Evolutionary conservation across 129 eudicot species (phyloP), one percentile per base, ranked within the genome.

Genomic region (Oenanthe sinensis): DNA sequence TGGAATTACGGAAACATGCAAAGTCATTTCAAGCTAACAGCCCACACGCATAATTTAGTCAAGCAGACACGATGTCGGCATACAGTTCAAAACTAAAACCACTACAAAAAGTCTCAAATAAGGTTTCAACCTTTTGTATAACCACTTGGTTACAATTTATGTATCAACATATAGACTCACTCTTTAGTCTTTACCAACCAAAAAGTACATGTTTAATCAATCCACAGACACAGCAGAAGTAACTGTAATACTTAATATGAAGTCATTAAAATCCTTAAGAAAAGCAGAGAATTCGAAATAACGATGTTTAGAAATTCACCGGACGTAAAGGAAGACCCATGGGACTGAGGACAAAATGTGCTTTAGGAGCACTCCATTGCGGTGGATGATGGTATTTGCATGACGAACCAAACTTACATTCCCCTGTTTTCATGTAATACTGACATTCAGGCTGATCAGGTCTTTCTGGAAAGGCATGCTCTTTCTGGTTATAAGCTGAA

Each of bases 371-470:
- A 86, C 79, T 83, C 91, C 85, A 84, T 54, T 87, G 91, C 33
- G 84, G 82, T 47, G 98, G 97, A 84, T 93, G 98, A 77, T 93
- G 90, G 84, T 93, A 91, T 85, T 85, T 93, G 87, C 98, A 93
- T 6, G 98, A 85, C 10, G 97, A 82, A 33, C 98, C 98, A 85
- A 80, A 91, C 87, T 93, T 93, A 80, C 98, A 93, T 39, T 89
- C 96, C 15, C 97, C 97, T 8, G 95, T 89, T 67, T 85, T 93
- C 85, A 91, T 62, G 81, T 87, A 93, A 85, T 79, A 79, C 73
- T 89, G 96, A 49, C 98, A 93, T 83, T 93, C 98, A 76, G 97
- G 91, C 81, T 89, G 96, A 49, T 93, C 97, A 17, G 98, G 98
- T 65, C 98, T 88, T 70, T 91, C 91, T 26, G 98, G 98, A 76